These are phyloP conservation scores for Zymoseptoria tritici DNA, from an alignment of 2,329 filamentous ascomycete genomes.

Conservation along the genomic window DNA sequence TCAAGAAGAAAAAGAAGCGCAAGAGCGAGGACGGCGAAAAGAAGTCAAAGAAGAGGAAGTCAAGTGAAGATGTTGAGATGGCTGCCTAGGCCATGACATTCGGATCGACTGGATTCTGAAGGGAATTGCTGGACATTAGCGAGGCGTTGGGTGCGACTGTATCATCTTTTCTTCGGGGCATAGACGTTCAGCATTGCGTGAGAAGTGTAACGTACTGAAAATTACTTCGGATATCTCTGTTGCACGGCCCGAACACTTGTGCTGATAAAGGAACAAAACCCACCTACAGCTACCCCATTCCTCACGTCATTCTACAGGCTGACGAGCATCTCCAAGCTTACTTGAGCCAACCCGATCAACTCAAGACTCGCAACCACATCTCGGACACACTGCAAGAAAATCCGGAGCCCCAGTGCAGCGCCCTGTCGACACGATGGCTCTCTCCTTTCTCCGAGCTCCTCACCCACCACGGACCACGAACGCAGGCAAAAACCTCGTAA, in stretches of 20 bases:
- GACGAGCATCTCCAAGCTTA: neutral
- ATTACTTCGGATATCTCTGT: neutral
- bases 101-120: neutral
- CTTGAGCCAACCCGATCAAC: neutral
- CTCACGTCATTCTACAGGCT: neutral
- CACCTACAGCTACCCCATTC: neutral
- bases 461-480: slow-evolving; percentile 15
- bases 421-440: neutral
- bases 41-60: slow-evolving; percentile 38
- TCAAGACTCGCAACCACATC: neutral
- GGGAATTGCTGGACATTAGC: neutral
- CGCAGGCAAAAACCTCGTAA: slow-evolving; percentile 9
- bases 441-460: slow-evolving; percentile 15
- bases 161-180: neutral
- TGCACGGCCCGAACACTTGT: neutral
- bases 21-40: slow-evolving; percentile 36
- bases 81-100: slow-evolving; percentile 6
- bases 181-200: neutral
- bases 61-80: slow-evolving; percentile 24
- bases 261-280: neutral
- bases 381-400: neutral
- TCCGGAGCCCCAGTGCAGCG: neutral
- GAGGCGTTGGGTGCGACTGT: neutral
- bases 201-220: neutral
- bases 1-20: slow-evolving; percentile 42